A percentile compares a stretch with the other conserved stretches of the same genome.
These are phyloP conservation scores for Lenzites betulinus DNA, from an alignment of 768 basidiomycete genomes.

Conservation along the genomic window DNA sequence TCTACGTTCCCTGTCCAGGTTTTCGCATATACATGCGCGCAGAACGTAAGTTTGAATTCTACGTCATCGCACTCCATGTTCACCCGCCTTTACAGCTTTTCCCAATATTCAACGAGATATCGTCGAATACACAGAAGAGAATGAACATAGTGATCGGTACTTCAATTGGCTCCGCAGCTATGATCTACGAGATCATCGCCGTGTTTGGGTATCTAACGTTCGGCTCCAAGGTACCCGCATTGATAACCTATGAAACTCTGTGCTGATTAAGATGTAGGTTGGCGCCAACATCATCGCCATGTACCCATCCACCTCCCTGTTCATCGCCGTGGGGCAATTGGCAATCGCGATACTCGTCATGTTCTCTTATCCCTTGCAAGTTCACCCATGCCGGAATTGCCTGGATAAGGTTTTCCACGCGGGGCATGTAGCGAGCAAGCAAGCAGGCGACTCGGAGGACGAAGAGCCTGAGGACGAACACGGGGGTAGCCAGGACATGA, in stretches of 20 bases:
- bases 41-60: conserved; percentile 63
- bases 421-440: conserved; percentile 35
- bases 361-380: conserved; percentile 93
- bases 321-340: conserved; percentile 90
- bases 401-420: conserved; percentile 85
- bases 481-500: conserved; percentile 63
- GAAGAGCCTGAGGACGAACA: conserved; percentile 54
- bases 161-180: conserved; percentile 81
- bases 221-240: conserved; percentile 68
- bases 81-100: conserved; percentile 61
- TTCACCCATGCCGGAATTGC: conserved; percentile 90
- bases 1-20: conserved; percentile 92
- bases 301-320: conserved; percentile 88
- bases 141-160: conserved; percentile 88
- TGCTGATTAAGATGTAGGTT: conserved; percentile 48
- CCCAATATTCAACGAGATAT: conserved; percentile 91
- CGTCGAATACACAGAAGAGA: conserved; percentile 73
- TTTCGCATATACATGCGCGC: conserved; percentile 90
- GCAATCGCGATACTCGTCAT: conserved; percentile 90
- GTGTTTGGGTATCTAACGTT: conserved; percentile 93
- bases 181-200: conserved; percentile 88
- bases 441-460: conserved; percentile 41
- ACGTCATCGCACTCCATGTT: too few species aligned
- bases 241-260: not conserved
- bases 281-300: conserved; percentile 93